These are phyloP conservation scores for Xylaria grammica DNA, from an alignment of 495 filamentous ascomycete species.

Conservation along the genomic window DNA sequence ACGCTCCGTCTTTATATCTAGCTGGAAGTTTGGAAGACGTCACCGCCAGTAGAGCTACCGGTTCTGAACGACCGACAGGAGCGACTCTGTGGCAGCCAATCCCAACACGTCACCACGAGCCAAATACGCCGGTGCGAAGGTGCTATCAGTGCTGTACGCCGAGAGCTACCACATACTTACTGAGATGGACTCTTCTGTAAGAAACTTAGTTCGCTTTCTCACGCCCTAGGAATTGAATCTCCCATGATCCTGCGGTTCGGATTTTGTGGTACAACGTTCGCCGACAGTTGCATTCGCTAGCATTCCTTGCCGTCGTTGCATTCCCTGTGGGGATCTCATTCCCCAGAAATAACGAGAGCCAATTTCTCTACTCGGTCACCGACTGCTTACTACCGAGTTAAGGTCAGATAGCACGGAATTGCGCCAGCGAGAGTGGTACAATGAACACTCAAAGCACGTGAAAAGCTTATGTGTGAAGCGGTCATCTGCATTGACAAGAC, in stretches of 20 bases:
- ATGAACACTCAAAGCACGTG: conserved; percentile 10
- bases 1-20: neutral
- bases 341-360: neutral
- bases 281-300: conserved; percentile 19
- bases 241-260: neutral
- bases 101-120: neutral
- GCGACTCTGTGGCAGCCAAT: conserved; percentile 16
- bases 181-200: neutral
- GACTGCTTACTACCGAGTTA: conserved; percentile 18
- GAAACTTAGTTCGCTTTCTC: conserved; percentile 6
- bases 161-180: neutral
- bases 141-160: neutral
- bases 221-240: neutral
- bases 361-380: conserved; percentile 14
- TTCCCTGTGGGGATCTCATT: conserved; percentile 20
- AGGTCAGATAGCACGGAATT: neutral
- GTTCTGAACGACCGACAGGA: neutral
- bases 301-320: conserved; percentile 20
- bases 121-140: neutral
- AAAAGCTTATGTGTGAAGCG: conserved; percentile 2
- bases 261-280: conserved; percentile 15
- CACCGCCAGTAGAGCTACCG: neutral
- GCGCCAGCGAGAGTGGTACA: neutral
- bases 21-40: neutral
- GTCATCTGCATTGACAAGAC: neutral